phyloP scores from a whole-genome alignment of 2,329 filamentous ascomycete genomes.

The Alternaria gaisen region DNA sequence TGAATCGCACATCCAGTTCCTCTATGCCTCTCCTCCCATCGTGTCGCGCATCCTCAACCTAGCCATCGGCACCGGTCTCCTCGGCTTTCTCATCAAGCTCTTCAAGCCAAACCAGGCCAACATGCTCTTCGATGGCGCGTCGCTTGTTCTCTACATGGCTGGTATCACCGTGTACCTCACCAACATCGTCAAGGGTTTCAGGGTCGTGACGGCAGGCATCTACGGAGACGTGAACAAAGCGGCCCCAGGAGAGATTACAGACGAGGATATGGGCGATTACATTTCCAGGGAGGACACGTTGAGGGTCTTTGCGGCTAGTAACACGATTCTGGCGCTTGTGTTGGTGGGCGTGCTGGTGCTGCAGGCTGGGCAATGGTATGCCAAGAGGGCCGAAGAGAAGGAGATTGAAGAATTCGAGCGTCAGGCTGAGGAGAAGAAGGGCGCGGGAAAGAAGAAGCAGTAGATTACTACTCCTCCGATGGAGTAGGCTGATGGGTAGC shows the following conservation, averaged over 20 bases:
- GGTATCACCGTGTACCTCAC: constrained; percentile 92
- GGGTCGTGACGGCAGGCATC: constrained; percentile 78
- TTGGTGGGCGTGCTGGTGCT: constrained; percentile 89
- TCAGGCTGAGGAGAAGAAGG: constrained; percentile 47
- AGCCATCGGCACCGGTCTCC: constrained; percentile 84
- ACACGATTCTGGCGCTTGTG: constrained; percentile 94
- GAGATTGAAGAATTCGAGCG: constrained; percentile 74
- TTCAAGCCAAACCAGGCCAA: constrained; percentile 94
- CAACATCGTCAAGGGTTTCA: constrained; percentile 94
- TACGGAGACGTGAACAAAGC: constrained; percentile 62
- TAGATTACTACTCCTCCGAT: constrained; percentile 9
- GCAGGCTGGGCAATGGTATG: constrained; percentile 98
- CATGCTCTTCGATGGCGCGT: constrained; percentile 88
- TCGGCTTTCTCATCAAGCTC: constrained; percentile 91
- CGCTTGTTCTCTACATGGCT: constrained; percentile 78
- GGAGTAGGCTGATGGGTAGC: not conserved
- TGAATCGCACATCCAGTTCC: constrained; percentile 87
- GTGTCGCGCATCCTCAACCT: constrained; percentile 95
- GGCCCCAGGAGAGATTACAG: constrained; percentile 40
- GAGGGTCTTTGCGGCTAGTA: constrained; percentile 89
- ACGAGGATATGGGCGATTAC: constrained; percentile 64
- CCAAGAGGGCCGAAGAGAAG: constrained; percentile 88
- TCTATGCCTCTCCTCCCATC: constrained; percentile 89
- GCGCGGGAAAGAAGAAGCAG: constrained; percentile 48
- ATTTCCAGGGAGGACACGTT: constrained; percentile 88